These are phyloP conservation scores for Rhizoclosmatium sp. DNA, from an alignment of 192 early-diverging fungal genomes.

Conservation along the genomic window DNA sequence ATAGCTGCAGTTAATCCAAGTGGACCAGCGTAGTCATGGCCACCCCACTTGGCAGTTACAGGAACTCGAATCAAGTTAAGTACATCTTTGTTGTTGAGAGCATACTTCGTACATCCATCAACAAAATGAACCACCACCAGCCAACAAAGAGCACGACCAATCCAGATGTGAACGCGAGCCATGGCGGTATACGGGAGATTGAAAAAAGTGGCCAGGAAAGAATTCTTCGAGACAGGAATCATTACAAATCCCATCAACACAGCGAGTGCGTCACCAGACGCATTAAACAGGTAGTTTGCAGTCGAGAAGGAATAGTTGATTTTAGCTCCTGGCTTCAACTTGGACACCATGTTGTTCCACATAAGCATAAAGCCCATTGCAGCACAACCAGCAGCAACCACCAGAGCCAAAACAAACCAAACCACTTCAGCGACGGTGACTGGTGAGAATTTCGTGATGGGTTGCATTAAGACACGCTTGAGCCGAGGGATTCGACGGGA, in stretches of 20 bases:
- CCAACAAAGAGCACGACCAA: constrained; percentile 27
- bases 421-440: background rate
- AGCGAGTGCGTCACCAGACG: constrained; percentile 26
- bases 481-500: background rate
- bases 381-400: background rate
- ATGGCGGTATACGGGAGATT: constrained; percentile 39
- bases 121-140: constrained; percentile 16
- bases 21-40: constrained; percentile 1
- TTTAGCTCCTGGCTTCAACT: background rate
- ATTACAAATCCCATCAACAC: constrained; percentile 40
- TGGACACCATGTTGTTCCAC: background rate
- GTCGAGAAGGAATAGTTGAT: background rate
- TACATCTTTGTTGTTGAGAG: background rate
- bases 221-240: constrained; percentile 39
- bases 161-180: constrained; percentile 30
- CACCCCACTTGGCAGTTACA: constrained; percentile 1
- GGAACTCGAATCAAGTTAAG: background rate
- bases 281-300: constrained; percentile 1
- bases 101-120: background rate
- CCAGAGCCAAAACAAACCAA: background rate
- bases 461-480: background rate
- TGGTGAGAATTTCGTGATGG: background rate
- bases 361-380: background rate
- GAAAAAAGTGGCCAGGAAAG: constrained; percentile 28
- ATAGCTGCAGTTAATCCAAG: constrained; percentile 20